phyloP scores from a whole-genome alignment of 768 basidiomycete genomes.

The Steccherinum ochraceum region DNA sequence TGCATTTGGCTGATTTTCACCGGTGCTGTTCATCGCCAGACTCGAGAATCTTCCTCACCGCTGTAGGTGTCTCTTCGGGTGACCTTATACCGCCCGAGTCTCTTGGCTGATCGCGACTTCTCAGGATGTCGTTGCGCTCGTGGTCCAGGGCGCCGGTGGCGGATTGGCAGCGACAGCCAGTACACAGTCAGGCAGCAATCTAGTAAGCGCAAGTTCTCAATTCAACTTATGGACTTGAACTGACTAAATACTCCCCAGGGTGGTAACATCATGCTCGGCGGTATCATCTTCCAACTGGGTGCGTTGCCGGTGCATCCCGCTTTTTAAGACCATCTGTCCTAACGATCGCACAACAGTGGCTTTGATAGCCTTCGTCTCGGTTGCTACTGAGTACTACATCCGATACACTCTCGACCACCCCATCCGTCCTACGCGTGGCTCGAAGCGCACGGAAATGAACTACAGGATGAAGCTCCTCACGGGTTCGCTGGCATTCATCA shows the following conservation, averaged over 20 bases:
- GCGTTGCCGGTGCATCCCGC: conserved; percentile 11
- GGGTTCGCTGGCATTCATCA: conserved; percentile 28
- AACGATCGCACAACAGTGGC: conserved; percentile 28
- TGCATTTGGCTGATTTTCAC: no score
- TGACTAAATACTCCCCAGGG: conserved; percentile 26
- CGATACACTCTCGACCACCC: conserved; percentile 33
- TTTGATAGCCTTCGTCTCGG: conserved; percentile 33
- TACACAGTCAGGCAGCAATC: conserved; percentile 17
- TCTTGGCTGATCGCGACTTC: not conserved
- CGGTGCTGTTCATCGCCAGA: no score
- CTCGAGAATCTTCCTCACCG: conserved; percentile 20
- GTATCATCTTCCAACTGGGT: conserved; percentile 56
- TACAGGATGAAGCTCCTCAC: conserved; percentile 26
- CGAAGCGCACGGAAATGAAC: conserved; percentile 8
- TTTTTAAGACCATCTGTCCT: not conserved
- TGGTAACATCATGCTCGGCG: conserved; percentile 52
- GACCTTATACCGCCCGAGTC: no score
- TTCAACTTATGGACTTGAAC: not conserved
- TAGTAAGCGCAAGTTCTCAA: conserved; percentile 5
- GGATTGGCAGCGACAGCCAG: conserved; percentile 35
- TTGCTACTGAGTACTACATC: conserved; percentile 39
- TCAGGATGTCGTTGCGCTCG: conserved; percentile 49
- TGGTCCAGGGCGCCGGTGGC: conserved; percentile 62
- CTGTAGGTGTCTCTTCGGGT: conserved; percentile 15
- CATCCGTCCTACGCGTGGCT: conserved; percentile 12